Evolutionary conservation across 139 green algal genomes (phyloP).

Genomic region (Nannochloris sp.): DNA sequence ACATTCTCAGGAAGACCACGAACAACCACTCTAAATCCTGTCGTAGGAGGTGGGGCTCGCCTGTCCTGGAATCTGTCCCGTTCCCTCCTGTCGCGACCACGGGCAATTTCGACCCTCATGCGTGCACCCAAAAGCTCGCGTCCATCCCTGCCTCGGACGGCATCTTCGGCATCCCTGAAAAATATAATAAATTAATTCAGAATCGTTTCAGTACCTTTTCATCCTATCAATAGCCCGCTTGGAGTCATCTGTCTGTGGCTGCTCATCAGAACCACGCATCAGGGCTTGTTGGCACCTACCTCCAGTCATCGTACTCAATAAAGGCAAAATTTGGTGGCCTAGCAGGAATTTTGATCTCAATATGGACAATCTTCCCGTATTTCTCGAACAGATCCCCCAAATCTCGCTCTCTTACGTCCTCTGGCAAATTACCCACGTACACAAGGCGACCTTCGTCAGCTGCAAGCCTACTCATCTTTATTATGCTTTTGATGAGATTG

Average conservation of each 20-base stretch:
- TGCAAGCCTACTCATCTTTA: slow-evolving; percentile 15
- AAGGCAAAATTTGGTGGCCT: slow-evolving; percentile 79
- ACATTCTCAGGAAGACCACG: slow-evolving; percentile 64
- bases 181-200: neutral
- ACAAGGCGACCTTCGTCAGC: slow-evolving; percentile 27
- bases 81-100: slow-evolving; percentile 2
- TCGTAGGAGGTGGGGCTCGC: slow-evolving; percentile 17
- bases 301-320: slow-evolving; percentile 70
- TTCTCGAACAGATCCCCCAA: slow-evolving; percentile 82
- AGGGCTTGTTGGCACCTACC: slow-evolving; percentile 20
- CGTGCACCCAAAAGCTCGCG: slow-evolving; percentile 78
- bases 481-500: neutral
- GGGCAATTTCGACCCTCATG: slow-evolving; percentile 61
- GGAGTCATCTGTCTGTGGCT: no score
- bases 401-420: slow-evolving; percentile 74
- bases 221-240: no score
- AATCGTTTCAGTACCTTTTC: neutral
- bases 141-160: slow-evolving; percentile 72
- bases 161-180: slow-evolving; percentile 74
- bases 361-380: slow-evolving; percentile 70
- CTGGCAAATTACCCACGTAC: slow-evolving; percentile 69
- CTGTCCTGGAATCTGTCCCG: slow-evolving; percentile 6
- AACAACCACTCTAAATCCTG: slow-evolving; percentile 62
- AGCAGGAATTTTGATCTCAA: slow-evolving; percentile 79
- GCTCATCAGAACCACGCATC: neutral